Percentiles rank a stretch among this genome's conserved stretches.
phyloP scores from a whole-genome alignment of 371 early-diverging fungal species.

The Syncephalastrum racemosum region DNA sequence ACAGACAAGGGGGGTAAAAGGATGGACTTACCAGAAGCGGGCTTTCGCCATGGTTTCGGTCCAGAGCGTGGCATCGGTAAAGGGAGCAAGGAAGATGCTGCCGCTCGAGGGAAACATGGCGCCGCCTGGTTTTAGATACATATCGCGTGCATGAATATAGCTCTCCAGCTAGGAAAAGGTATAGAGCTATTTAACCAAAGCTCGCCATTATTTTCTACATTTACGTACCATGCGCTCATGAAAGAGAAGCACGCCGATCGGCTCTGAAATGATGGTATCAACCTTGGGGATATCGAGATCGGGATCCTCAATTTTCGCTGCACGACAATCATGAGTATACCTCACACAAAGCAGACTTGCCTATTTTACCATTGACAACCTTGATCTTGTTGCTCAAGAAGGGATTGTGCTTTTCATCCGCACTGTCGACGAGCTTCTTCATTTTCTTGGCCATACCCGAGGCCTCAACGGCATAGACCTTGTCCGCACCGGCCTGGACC shows the following conservation, averaged over 20 bases:
- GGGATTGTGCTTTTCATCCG: constrained; percentile 62
- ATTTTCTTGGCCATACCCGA: constrained; percentile 94
- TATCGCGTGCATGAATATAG: constrained; percentile 85
- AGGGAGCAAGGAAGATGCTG: constrained; percentile 86
- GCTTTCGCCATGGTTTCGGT: constrained; percentile 93
- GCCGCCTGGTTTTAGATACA: constrained; percentile 91
- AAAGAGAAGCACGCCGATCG: constrained; percentile 93
- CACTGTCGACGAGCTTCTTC: constrained; percentile 70
- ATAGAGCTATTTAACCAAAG: too few species aligned
- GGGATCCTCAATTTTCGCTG: constrained; percentile 87
- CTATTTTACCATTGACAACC: constrained; percentile 75
- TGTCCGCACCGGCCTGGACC: constrained; percentile 86
- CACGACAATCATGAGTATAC: not conserved
- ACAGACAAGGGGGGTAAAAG: not conserved
- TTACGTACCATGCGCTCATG: constrained; percentile 86
- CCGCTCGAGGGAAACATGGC: constrained; percentile 89
- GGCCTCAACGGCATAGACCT: constrained; percentile 95
- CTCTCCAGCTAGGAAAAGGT: constrained; percentile 63
- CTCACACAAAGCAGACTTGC: not conserved
- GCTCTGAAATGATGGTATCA: constrained; percentile 95
- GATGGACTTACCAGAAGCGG: constrained; percentile 64
- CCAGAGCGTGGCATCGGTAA: constrained; percentile 82
- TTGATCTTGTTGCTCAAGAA: constrained; percentile 80
- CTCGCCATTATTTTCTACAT: too few species aligned
- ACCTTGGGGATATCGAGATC: constrained; percentile 73